Evolutionary conservation across 305 asterid genomes (phyloP), one percentile per base, ranked within the genome.

Genomic region (Coffea humblotiana): DNA sequence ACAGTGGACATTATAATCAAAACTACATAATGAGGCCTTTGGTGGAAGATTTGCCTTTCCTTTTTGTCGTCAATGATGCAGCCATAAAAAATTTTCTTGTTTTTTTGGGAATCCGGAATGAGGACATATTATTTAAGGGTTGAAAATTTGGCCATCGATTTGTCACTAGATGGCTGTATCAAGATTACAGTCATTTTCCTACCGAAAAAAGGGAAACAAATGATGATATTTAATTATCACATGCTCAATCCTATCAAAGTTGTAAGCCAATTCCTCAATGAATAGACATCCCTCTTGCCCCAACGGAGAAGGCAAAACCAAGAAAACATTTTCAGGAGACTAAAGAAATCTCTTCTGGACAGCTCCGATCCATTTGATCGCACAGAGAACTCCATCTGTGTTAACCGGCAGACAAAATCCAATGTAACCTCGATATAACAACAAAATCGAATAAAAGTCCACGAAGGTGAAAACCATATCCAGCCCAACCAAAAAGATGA

Each of bases 351-450:
- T n/a, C 25, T 70, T 56, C n/a, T 54, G 21, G 37, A 21, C 29
- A 78, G 13, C 51, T 25, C 43, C 49, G 52, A 77, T 67, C 71
- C 76, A 66, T 27, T 48, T 52, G 45, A 35, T 29, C 63, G 45
- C 56, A 66, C 58, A 40, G 65, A 61, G 52, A 40, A 40, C 64
- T 29, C 79, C 6, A 71, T 68, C 45, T 32, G 23, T 40, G 15
- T 13, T 52, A 49, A 73, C 47, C 35, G 19, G 74, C 4, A 40
- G 23, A 40, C 11, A 58, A 13, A 51, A 73, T 13, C 29, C 49
- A 76, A 48, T 49, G 80, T 65, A 9, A 18, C 60, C 74, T 49
- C 21, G 47, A 35, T 51, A 69, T 3, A 43, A 73, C 61, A 79
- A 64, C 74, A 49, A 73, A 64, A 73, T 7, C 25, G 27, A 32